Evolutionary conservation across 2,329 filamentous ascomycete genomes (phyloP).

Genomic region (Phialemonium atrogriseum): DNA sequence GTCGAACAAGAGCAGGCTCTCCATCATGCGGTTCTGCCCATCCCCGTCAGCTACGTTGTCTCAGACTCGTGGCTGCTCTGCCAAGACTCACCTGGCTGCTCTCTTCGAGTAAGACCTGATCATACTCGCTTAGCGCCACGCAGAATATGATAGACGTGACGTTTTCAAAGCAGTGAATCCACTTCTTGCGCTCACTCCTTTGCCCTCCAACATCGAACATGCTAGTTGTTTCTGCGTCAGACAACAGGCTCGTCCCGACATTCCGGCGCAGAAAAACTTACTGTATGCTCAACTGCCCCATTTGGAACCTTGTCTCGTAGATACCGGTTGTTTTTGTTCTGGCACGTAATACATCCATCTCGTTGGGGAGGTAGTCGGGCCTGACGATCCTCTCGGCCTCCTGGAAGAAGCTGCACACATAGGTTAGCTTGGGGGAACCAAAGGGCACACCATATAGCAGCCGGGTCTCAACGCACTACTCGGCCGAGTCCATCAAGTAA

Average conservation of each 20-base stretch:
- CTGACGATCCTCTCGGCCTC: constrained; percentile 79
- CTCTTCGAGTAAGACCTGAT: constrained; percentile 93
- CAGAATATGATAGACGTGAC: constrained; percentile 99
- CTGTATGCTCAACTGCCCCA: constrained; percentile 99
- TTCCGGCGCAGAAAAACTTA: no score
- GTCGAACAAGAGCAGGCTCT: constrained; percentile 91
- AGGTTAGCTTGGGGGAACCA: constrained; percentile 13
- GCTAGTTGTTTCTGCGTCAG: constrained; percentile 37
- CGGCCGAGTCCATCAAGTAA: constrained; percentile 97
- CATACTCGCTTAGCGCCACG: constrained; percentile 95
- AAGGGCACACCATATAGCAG: no score
- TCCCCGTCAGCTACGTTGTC: neutral
- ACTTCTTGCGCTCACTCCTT: constrained; percentile 96
- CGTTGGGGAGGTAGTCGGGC: constrained; percentile 80
- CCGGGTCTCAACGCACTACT: constrained; percentile 76
- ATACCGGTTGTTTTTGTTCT: constrained; percentile 98
- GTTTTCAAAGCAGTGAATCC: constrained; percentile 99
- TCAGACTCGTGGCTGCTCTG: neutral
- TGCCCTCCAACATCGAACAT: constrained; percentile 99
- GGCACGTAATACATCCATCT: constrained; percentile 90
- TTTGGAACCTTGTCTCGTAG: constrained; percentile 96
- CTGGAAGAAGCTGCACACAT: constrained; percentile 76
- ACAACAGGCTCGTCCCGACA: neutral
- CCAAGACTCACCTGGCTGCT: constrained; percentile 75
- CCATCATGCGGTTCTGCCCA: constrained; percentile 95